Evolutionary conservation across 768 basidiomycete species (phyloP), one percentile per base, ranked within the genome.

Genomic region (Leccinellum luteum): DNA sequence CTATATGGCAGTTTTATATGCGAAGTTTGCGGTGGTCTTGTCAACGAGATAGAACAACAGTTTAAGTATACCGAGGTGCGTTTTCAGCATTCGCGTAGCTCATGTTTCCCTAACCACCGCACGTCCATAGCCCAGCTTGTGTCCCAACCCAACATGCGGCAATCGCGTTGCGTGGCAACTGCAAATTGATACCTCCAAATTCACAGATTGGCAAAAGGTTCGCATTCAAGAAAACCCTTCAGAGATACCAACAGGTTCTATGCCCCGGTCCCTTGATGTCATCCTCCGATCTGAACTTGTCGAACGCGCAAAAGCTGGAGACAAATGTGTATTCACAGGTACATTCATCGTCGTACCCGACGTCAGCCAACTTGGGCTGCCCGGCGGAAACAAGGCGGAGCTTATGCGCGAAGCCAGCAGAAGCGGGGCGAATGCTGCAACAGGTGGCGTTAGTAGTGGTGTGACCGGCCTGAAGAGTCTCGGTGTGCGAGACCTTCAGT

Each of bases 181-280:
- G 43, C 92, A 95, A 69, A 93, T 98, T 57, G 96, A 98, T 70
- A 87, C 88, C 53, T 95, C 92, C 28, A 95, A 93, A 71, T 99
- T 99, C 70, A 92, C 93, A 1, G 97, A 99, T 70, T 98, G 97
- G 97, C 97, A 99, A 73, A 98, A 98, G 73, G 94, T 98, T 49
- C 87, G 97, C 45, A 98, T 99, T 47, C 97, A 99, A 69, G 97
- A 99, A 77, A 98, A 98, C 66, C 89, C 96, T 10, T 97, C 95
- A 27, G 97, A 98, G 75, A 98, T 99, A 56, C 97, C 97, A 1
- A 98, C 96, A 0, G 97, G 97, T 1, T 92, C 90, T 3, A 99
- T 98, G 97, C 97, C 97, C 28, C 87, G 96, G 31, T 96, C 94
- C 27, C 77, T 98, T 56, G 96, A 98, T 70, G 96, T 98, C 44